These are phyloP conservation scores for Pythium pectinolyticum DNA, from an alignment of 352 stramenopile species.

Conservation along the genomic window DNA sequence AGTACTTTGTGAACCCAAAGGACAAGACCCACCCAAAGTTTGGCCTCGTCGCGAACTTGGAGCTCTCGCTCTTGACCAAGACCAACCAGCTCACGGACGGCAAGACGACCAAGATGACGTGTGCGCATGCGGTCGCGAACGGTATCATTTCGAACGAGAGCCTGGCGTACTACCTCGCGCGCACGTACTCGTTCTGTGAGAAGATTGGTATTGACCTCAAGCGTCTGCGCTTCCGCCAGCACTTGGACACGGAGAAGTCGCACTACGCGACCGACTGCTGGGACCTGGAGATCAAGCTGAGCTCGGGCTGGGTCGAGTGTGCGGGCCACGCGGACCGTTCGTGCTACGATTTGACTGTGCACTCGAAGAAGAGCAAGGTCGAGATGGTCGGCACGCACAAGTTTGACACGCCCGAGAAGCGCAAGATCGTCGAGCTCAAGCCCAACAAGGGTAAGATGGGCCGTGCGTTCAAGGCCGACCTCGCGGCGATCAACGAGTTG, in stretches of 20 bases:
- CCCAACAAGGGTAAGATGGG: constrained; percentile 97
- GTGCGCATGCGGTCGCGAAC: constrained; percentile 88
- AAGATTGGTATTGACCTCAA: constrained; percentile 93
- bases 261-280: constrained; percentile 99
- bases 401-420: constrained; percentile 92
- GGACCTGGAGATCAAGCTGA: constrained; percentile 98
- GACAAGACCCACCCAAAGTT: constrained; percentile 99
- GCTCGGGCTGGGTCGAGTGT: constrained; percentile 98
- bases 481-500: constrained; percentile 67
- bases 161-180: constrained; percentile 98
- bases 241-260: constrained; percentile 99
- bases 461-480: constrained; percentile 96
- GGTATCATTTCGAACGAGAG: constrained; percentile 98
- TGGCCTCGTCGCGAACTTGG: constrained; percentile 76
- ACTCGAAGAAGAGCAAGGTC: constrained; percentile 87
- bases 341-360: constrained; percentile 96
- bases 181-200: constrained; percentile 96
- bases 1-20: constrained; percentile 98
- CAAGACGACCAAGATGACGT: constrained; percentile 93
- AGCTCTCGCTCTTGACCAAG: constrained; percentile 91
- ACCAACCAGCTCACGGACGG: constrained; percentile 96
- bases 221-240: constrained; percentile 97
- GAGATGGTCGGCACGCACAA: constrained; percentile 89
- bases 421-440: constrained; percentile 94
- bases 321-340: constrained; percentile 98